Evolutionary conservation across 768 basidiomycete species (phyloP), one percentile per base, ranked within the genome.

Genomic region (Macrolepiota fuliginosa): DNA sequence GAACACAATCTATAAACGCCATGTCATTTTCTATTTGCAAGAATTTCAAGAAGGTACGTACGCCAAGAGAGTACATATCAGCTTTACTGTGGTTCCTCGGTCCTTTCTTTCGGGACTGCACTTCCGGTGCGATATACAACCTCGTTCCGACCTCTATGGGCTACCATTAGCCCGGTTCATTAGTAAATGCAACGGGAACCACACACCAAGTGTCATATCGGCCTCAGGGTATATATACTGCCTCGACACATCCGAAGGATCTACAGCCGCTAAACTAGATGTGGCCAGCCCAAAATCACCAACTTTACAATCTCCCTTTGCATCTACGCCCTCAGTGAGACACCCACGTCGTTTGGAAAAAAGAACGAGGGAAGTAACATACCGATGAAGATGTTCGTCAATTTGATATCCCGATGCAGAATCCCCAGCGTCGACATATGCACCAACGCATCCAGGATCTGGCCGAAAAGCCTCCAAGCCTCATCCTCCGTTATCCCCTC

Each of bases 331-430:
- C 36, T 12, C 7, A 6, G 35, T n/a, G 7, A 24, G 1, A n/a
- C 29, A n/a, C 9, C 17, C n/a, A 12, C 13, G 3, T n/a, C 4
- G 15, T 17, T 19, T 27, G 36, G 13, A 27, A 56, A n/a, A 15
- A 63, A 6, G 27, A 39, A 39, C 39, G 54, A 32, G 66, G 17
- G 19, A 65, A 37, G 51, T 2, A 22, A 71, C 82, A 32, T 66
- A 92, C 93, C 92, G 54, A 96, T 93, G 73, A 98, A 94, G 64
- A 98, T 94, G 68, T 98, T 98, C 0, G 90, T 91, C 13, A 94
- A 76, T 71, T 98, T 98, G 71, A 98, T 91, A 71, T 97, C 95
- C 54, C 91, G 80, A 73, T 93, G 91, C 56, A 93, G 73, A 67
- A 98, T 95, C n/a, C 91, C 90, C 59, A 91, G 79, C 25, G 85